These are phyloP conservation scores for Rhizopogon roseolus DNA, from an alignment of 768 basidiomycete species.

Conservation along the genomic window DNA sequence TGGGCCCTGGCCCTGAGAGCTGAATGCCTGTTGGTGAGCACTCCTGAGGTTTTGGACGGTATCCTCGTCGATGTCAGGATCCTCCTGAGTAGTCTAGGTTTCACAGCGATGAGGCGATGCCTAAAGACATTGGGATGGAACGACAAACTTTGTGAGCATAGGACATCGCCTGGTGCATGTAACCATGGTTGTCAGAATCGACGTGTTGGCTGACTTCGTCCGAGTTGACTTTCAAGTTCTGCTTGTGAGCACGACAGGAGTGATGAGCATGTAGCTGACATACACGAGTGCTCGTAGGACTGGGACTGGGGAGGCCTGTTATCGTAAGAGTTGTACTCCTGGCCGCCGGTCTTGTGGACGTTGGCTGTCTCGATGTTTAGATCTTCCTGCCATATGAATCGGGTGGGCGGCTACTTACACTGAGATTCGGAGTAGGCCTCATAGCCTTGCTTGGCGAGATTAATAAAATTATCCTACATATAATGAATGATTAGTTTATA, in stretches of 20 bases:
- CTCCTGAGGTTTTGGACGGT: conserved; percentile 35
- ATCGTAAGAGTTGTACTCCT: conserved; percentile 56
- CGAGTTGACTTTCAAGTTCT: conserved; percentile 47
- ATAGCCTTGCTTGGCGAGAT: conserved; percentile 65
- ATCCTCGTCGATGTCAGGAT: conserved; percentile 63
- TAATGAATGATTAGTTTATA: neutral
- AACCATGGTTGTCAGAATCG: conserved; percentile 22
- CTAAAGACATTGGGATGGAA: neutral
- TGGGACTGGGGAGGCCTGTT: conserved; percentile 25
- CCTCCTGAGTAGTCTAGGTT: conserved; percentile 27
- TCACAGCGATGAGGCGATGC: neutral
- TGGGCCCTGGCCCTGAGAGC: conserved; percentile 31
- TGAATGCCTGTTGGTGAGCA: conserved; percentile 62
- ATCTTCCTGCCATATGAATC: conserved; percentile 8
- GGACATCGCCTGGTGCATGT: conserved; percentile 53
- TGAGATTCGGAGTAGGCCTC: conserved; percentile 38
- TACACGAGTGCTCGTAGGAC: conserved; percentile 17
- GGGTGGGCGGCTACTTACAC: conserved; percentile 1
- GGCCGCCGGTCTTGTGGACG: conserved; percentile 55
- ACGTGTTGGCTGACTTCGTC: conserved; percentile 58
- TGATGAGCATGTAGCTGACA: conserved; percentile 6
- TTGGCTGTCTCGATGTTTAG: conserved; percentile 27
- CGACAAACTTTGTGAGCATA: conserved; percentile 43
- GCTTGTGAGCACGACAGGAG: conserved; percentile 4
- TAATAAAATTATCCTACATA: conserved; percentile 58